phyloP scores from a whole-genome alignment of 345 rosid genomes.

The Citrus medica region DNA sequence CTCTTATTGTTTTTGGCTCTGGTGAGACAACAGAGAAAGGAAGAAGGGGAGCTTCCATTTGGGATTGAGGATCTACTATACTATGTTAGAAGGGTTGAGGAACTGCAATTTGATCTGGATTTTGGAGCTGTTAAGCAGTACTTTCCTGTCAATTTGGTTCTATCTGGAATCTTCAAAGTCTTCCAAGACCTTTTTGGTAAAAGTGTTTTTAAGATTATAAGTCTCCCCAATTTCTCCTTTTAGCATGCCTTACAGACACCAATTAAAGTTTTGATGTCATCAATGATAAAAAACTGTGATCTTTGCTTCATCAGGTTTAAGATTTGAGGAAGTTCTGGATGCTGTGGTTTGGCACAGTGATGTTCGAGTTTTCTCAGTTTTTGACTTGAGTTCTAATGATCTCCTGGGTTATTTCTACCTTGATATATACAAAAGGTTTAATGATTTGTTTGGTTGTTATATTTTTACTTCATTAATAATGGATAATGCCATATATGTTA shows the following conservation, averaged over 20 bases:
- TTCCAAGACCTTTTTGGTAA: slow-evolving; percentile 92
- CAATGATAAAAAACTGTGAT: slow-evolving; percentile 5
- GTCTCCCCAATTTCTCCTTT: background rate
- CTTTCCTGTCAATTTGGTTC: slow-evolving; percentile 83
- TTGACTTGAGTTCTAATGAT: slow-evolving; percentile 75
- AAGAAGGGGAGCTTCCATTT: slow-evolving; percentile 84
- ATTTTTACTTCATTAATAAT: background rate
- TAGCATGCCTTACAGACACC: background rate
- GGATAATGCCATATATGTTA: slow-evolving; percentile 15
- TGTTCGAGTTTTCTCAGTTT: slow-evolving; percentile 66
- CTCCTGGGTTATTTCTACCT: slow-evolving; percentile 89
- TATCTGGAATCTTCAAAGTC: slow-evolving; percentile 84
- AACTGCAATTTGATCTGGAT: slow-evolving; percentile 77
- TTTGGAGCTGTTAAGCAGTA: slow-evolving; percentile 69
- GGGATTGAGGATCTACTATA: slow-evolving; percentile 82
- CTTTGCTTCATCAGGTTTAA: slow-evolving; percentile 53
- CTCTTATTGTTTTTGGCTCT: slow-evolving; percentile 18
- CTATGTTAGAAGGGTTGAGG: slow-evolving; percentile 77
- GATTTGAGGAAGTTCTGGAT: slow-evolving; percentile 67
- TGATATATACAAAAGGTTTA: slow-evolving; percentile 74
- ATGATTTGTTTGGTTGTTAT: slow-evolving; percentile 5
- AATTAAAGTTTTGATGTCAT: background rate
- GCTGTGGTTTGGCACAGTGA: slow-evolving; percentile 76
- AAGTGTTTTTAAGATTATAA: slow-evolving; percentile 1
- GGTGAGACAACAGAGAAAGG: slow-evolving; percentile 57